phyloP scores from a whole-genome alignment of 805 yeast species.

The Candida yuanshanica region DNA sequence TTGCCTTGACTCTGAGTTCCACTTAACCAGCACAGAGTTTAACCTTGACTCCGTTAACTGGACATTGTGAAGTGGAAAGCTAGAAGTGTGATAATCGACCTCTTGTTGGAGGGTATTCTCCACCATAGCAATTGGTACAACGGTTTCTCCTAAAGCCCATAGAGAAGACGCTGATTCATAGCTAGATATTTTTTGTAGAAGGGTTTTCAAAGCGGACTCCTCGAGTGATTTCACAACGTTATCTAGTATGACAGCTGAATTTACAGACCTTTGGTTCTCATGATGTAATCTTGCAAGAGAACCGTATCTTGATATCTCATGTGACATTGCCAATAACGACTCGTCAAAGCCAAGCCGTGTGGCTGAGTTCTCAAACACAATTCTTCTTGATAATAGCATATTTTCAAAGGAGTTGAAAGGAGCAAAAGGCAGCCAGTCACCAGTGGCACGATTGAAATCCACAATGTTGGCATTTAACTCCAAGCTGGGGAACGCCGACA shows the following conservation, averaged over 20 bases:
- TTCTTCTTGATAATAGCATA: slow-evolving; percentile 37
- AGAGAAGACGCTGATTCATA: slow-evolving; percentile 53
- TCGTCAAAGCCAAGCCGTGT: slow-evolving; percentile 2
- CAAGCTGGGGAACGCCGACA: not conserved
- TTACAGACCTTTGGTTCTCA: slow-evolving; percentile 45
- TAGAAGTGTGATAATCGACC: slow-evolving; percentile 4
- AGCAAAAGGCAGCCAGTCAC: slow-evolving; percentile 32
- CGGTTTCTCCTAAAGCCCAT: slow-evolving; percentile 59
- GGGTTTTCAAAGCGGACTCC: not conserved
- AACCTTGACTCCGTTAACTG: slow-evolving; percentile 20
- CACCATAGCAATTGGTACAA: slow-evolving; percentile 53
- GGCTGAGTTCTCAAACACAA: slow-evolving; percentile 19
- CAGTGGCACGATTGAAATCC: slow-evolving; percentile 9
- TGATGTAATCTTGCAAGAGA: slow-evolving; percentile 31
- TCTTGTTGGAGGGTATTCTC: slow-evolving; percentile 21
- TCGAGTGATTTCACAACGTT: slow-evolving; percentile 25
- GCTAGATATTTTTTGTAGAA: slow-evolving; percentile 12
- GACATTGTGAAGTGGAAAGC: slow-evolving; percentile 6
- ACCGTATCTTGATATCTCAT: slow-evolving; percentile 40
- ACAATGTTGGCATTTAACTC: slow-evolving; percentile 3
- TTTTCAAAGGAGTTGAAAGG: slow-evolving; percentile 36
- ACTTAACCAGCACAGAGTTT: slow-evolving; percentile 46
- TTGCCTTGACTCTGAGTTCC: slow-evolving; percentile 69
- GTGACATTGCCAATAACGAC: slow-evolving; percentile 21
- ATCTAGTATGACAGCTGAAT: slow-evolving; percentile 41